phyloP scores from a whole-genome alignment of 768 basidiomycete genomes.

The Roridomyces roridus region DNA sequence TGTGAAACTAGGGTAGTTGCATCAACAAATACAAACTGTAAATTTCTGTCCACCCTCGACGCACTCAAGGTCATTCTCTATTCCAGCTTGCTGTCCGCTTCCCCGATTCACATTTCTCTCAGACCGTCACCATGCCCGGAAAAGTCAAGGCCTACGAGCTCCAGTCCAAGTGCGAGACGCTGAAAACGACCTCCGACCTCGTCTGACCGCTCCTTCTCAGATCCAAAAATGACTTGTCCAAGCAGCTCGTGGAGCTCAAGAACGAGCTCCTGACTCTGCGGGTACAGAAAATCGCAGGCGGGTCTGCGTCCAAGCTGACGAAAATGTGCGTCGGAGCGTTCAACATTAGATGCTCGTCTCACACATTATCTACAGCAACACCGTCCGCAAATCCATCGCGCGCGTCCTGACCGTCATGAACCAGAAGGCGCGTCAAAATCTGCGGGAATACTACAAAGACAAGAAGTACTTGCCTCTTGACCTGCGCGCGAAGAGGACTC shows the following conservation, averaged over 20 bases:
- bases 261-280: constrained; percentile 91
- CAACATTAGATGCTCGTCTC: background rate
- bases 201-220: constrained; percentile 46
- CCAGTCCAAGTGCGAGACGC: constrained; percentile 81
- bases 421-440: constrained; percentile 96
- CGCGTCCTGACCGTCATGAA: constrained; percentile 98
- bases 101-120: constrained; percentile 1
- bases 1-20: constrained; percentile 28
- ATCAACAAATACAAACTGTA: background rate
- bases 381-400: constrained; percentile 98
- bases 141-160: constrained; percentile 98
- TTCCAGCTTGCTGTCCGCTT: background rate
- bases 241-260: constrained; percentile 95
- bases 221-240: constrained; percentile 95
- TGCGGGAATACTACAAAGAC: constrained; percentile 96
- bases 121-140: constrained; percentile 71
- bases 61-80: constrained; percentile 8
- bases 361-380: constrained; percentile 60
- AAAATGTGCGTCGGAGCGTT: constrained; percentile 78
- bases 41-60: constrained; percentile 1
- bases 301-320: constrained; percentile 93
- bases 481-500: constrained; percentile 97
- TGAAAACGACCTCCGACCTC: background rate
- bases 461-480: constrained; percentile 98
- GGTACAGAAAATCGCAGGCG: constrained; percentile 98